Conservation (phyloP, 2,329 filamentous ascomycete genomes). For the Phialophora chinensis region DNA sequence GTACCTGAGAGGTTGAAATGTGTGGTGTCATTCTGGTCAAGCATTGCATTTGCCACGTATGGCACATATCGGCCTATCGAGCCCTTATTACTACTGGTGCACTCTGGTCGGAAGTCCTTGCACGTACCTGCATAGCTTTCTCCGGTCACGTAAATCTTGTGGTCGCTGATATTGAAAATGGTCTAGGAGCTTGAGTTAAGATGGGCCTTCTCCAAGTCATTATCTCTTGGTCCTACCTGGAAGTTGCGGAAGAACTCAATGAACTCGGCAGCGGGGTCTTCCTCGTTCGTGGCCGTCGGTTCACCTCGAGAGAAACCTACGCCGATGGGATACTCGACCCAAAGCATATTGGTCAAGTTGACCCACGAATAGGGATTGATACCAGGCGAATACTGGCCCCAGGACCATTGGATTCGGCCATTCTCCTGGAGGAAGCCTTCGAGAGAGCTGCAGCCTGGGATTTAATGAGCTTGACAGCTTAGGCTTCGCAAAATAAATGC, state of each 20-base stretch:
- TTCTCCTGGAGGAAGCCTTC: constrained; percentile 46
- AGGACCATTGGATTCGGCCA: constrained; percentile 42
- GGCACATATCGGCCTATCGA: constrained; percentile 57
- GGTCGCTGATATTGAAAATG: constrained; percentile 51
- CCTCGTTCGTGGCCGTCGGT: constrained; percentile 55
- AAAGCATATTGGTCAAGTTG: constrained; percentile 52
- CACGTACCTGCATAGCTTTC: constrained; percentile 55
- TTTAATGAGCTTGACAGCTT: background rate
- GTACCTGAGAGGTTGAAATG: constrained; percentile 60
- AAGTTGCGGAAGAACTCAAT: constrained; percentile 62
- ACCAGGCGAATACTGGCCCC: constrained; percentile 39
- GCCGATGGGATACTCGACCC: constrained; percentile 38
- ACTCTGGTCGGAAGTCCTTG: background rate
- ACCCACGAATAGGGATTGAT: constrained; percentile 44
- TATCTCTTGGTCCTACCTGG: constrained; percentile 20
- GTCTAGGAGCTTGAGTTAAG: constrained; percentile 43
- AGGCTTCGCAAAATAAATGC: background rate
- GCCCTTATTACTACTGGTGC: background rate
- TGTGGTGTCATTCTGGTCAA: constrained; percentile 48
- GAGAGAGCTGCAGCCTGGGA: constrained; percentile 33
- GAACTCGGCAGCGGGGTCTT: constrained; percentile 55
- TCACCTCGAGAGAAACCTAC: constrained; percentile 35
- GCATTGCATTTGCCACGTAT: constrained; percentile 46
- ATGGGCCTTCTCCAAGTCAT: background rate
- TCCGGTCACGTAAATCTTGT: constrained; percentile 61